A percentile compares a stretch with the other conserved stretches of the same genome.
These are phyloP conservation scores for Lecanicillium sp. DNA, from an alignment of 2,329 filamentous ascomycete genomes.

Conservation along the genomic window DNA sequence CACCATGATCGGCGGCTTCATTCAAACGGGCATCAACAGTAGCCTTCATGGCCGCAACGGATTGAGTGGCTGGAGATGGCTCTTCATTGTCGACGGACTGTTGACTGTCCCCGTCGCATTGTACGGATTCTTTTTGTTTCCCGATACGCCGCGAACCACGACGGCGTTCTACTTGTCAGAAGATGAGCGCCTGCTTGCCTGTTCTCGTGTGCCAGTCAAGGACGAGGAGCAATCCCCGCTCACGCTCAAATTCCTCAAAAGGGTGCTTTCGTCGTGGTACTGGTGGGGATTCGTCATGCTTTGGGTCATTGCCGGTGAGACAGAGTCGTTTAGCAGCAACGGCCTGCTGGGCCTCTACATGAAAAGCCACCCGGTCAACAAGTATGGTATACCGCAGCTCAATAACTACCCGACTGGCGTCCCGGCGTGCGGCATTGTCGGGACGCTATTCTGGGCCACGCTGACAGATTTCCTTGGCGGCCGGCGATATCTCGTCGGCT, in stretches of 20 bases:
- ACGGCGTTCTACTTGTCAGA: slow-evolving; percentile 35
- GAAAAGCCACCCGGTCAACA: slow-evolving; percentile 35
- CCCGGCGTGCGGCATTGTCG: slow-evolving; percentile 47
- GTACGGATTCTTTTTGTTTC: slow-evolving; percentile 27
- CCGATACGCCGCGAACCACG: slow-evolving; percentile 37
- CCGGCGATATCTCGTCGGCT: slow-evolving; percentile 57
- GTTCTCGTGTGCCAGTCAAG: slow-evolving; percentile 29
- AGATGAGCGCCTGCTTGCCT: slow-evolving; percentile 35
- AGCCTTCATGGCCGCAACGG: slow-evolving; percentile 37
- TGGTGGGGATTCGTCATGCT: slow-evolving; percentile 60
- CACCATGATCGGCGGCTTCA: slow-evolving; percentile 43
- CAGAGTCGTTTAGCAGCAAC: slow-evolving; percentile 63
- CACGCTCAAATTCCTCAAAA: slow-evolving; percentile 41
- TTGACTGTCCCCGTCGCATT: slow-evolving; percentile 29
- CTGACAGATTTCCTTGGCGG: slow-evolving; percentile 58
- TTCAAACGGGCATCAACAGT: slow-evolving; percentile 54
- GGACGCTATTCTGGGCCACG: slow-evolving; percentile 62
- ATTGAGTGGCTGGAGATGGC: slow-evolving; percentile 59
- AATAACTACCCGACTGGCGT: slow-evolving; percentile 53
- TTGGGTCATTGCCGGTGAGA: slow-evolving; percentile 65
- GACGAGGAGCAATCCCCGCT: slow-evolving; percentile 33
- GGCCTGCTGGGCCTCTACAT: slow-evolving; percentile 44
- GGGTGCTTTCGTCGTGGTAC: slow-evolving; percentile 51
- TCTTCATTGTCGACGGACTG: slow-evolving; percentile 63
- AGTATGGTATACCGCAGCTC: slow-evolving; percentile 39